phyloP scores from a whole-genome alignment of 228 moss, liverwort and hornwort species.

The Sphagnum magellanicum region DNA sequence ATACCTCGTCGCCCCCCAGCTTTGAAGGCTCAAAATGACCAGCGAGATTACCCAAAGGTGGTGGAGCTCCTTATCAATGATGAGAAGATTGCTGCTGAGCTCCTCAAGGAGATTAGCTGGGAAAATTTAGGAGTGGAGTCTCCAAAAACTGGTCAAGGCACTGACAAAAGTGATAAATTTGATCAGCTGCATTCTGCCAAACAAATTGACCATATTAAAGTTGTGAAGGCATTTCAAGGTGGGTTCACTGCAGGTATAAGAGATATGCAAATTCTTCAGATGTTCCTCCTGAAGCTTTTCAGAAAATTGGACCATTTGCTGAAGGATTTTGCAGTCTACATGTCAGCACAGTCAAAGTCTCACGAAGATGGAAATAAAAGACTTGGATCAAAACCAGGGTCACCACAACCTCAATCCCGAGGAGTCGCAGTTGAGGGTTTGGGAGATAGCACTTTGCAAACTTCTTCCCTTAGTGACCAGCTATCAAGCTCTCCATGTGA shows the following conservation, averaged over 20 bases:
- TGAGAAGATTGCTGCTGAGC: conserved; percentile 49
- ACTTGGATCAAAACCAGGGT: conserved; percentile 16
- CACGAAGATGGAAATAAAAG: conserved; percentile 7
- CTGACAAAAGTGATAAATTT: background rate
- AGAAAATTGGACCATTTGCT: conserved; percentile 68
- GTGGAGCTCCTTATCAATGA: conserved; percentile 86
- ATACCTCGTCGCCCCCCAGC: conserved; percentile 84
- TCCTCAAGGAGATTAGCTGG: conserved; percentile 70
- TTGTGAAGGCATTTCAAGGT: conserved; percentile 71
- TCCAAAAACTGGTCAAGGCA: background rate
- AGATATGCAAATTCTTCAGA: conserved; percentile 76
- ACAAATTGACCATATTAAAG: conserved; percentile 42
- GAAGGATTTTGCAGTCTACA: conserved; percentile 64
- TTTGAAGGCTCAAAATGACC: conserved; percentile 72
- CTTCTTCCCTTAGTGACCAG: background rate
- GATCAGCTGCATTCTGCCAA: conserved; percentile 7
- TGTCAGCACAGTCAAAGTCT: conserved; percentile 38
- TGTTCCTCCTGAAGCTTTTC: conserved; percentile 67
- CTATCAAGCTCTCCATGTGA: background rate
- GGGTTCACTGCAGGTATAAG: conserved; percentile 51
- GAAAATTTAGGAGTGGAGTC: conserved; percentile 28
- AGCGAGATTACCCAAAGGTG: conserved; percentile 61
- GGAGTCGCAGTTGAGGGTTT: background rate
- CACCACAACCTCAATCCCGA: background rate
- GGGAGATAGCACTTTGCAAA: no score